phyloP scores from a whole-genome alignment of 148 eudicot species.

The Silene conica region DNA sequence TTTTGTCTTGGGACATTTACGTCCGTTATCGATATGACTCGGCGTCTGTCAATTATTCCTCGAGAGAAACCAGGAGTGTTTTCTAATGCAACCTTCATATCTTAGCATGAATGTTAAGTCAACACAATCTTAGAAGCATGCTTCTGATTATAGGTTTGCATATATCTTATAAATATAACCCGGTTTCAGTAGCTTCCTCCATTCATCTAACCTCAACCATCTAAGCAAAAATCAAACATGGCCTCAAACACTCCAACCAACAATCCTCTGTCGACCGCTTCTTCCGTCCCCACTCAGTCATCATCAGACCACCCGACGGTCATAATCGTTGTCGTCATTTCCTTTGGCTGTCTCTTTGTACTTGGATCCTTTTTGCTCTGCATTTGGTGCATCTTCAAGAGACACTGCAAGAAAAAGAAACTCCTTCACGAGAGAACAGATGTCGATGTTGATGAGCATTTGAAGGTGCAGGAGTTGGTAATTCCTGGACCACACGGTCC shows the following conservation, averaged over 20 bases:
- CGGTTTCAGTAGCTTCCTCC: background rate
- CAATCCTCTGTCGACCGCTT: background rate
- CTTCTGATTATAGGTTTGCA: background rate
- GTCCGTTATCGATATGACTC: background rate
- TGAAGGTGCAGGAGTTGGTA: conserved; percentile 33
- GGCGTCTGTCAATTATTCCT: background rate
- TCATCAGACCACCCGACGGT: conserved; percentile 24
- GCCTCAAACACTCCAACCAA: conserved; percentile 17
- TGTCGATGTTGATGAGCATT: conserved; percentile 31
- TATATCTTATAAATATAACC: conserved; percentile 16
- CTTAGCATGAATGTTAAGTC: conserved; percentile 35
- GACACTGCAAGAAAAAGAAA: conserved; percentile 21
- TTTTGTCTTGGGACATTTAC: background rate
- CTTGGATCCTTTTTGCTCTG: conserved; percentile 23
- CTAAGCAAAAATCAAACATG: conserved; percentile 8
- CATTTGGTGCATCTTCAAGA: conserved; percentile 24
- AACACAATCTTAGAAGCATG: conserved; percentile 32
- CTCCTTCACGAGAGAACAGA: conserved; percentile 23
- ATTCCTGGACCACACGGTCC: conserved; percentile 32
- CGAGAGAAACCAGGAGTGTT: conserved; percentile 28
- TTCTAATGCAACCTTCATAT: conserved; percentile 30
- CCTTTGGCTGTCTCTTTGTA: conserved; percentile 29
- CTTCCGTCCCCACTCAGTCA: conserved; percentile 18
- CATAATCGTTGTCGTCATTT: conserved; percentile 26
- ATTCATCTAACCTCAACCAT: conserved; percentile 4